Base-by-base conservation (phyloP, 192 early-diverging fungal species). In the Dissophora globulifera region DNA sequence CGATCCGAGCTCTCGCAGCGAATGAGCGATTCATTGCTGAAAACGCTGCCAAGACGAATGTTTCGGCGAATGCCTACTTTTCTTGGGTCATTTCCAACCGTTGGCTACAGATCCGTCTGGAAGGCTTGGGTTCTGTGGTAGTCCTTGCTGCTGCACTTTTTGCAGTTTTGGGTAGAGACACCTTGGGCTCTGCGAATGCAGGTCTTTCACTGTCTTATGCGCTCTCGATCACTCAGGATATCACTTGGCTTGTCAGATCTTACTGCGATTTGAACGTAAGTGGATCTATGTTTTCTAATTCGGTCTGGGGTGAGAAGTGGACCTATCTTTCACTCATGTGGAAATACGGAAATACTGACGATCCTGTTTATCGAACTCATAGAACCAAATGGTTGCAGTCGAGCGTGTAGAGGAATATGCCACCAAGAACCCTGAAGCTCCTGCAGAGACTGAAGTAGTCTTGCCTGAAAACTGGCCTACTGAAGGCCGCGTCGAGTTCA, bases 161-260 rank as follows among this genome's bases (percentile, higher is more conserved):
- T 55, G 84, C 88, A 3, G 93, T 96, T 25, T 22, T 92, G 10
- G 79, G 87, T 16, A 71, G 90, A 4, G 50, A 90, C 6, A 74
- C 84, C 13, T 65, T 88, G 19, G 85, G 91, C 56, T 86, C 92
- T 16, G 93, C 93, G 3, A 69, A 88, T 46, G 87, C 89, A 22
- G 91, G 89, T 23, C 60, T 91, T 51, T 72, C 87, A 20, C 72
- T 92, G 3, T 84, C 86, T 0, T 94, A 93, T 72, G 89, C 93
- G 8, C 69, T 92, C 9, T 81, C 79, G 9, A 85, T 94, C 33
- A 94, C 95, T 10, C 89, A 93, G 50, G 89, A 91, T 52, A 80
- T 97, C 30, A 92, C 91, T 57, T 95, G 92, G 95, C 86, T 91
- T 69, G 89, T 97, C 17, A 86, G 94, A 9, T 88, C 90, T 38